Evolutionary conservation across 768 basidiomycete genomes (phyloP), one percentile per base, ranked within the genome.

Genomic region (Imleria badia): DNA sequence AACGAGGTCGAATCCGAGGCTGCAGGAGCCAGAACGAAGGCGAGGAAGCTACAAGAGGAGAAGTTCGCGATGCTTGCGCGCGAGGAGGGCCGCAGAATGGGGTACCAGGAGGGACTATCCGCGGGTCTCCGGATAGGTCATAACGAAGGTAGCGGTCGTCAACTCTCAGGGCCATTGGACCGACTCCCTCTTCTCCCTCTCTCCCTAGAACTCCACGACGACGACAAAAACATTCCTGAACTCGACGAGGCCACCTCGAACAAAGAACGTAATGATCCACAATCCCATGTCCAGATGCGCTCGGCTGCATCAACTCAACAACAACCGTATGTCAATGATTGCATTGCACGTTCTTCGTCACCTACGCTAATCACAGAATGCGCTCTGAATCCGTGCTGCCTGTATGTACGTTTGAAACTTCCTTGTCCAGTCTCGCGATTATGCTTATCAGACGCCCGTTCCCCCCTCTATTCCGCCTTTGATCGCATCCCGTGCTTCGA

Each of bases 1-100:
- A 70, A 75, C 48, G 74, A 73, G 52, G 79, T 80, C 5, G 80
- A 81, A 52, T 73, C 76, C 0, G 69, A 73, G 9, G 79, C 80
- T 2, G 72, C 80, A 3, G 66, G 67, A 20, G 78, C 78, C 4
- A 71, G 79, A 44, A 71, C 75, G n/a, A 75, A 66, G 36, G 78
- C 78, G 6, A 70, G 80, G 30, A 67, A 70, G 52, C 57, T 78
- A 22, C 75, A 73, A 52, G 76, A 79, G 54, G 73, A 75, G 59
- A 74, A 74, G 35, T 55, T 76, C 14, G 60, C 76, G 35, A 72
- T 73, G 53, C 56, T 65, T 23, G 80, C 79, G 9, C 66, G 72
- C 14, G 78, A 78, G 56, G 78, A 80, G 45, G 79, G 79, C 1
- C 66, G 73, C 17, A 66, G 56, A 52, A 51, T 68, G 48, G 78